Conservation (phyloP, 2,329 filamentous ascomycete species). For the Ophiocordyceps camponoti-leonardi region DNA sequence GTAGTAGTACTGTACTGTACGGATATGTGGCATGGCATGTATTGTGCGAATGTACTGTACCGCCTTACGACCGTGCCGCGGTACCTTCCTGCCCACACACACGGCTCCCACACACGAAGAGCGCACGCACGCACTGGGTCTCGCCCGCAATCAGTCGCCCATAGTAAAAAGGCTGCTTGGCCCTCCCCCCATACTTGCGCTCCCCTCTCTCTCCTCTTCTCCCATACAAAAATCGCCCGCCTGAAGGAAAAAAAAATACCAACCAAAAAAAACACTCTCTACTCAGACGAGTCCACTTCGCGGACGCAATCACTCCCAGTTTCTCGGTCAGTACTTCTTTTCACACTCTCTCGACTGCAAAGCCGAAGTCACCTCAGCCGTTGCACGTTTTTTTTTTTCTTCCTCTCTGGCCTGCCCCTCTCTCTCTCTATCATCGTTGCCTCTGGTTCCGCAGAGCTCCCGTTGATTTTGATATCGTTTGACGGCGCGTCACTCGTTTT, state of each 20-base stretch:
- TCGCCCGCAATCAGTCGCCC: constrained; percentile 39
- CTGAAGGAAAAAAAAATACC: neutral
- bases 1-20: neutral
- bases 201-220: constrained; percentile 29
- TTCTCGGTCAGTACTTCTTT: constrained; percentile 36
- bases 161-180: constrained; percentile 47
- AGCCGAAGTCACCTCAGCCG: constrained; percentile 15
- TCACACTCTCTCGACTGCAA: constrained; percentile 9
- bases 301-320: constrained; percentile 19
- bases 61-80: neutral
- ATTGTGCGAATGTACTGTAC: neutral
- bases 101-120: constrained; percentile 6
- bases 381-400: neutral
- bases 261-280: constrained; percentile 24
- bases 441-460: no score
- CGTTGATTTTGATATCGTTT: no score
- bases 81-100: constrained; percentile 4
- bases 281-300: constrained; percentile 30
- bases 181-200: constrained; percentile 32
- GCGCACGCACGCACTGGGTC: constrained; percentile 14
- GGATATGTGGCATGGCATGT: neutral
- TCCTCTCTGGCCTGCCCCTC: neutral
- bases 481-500: no score
- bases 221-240: constrained; percentile 32
- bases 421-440: neutral